Conservation (phyloP, 2,329 filamentous ascomycete species). For the Chrysoporthe austroafricana region DNA sequence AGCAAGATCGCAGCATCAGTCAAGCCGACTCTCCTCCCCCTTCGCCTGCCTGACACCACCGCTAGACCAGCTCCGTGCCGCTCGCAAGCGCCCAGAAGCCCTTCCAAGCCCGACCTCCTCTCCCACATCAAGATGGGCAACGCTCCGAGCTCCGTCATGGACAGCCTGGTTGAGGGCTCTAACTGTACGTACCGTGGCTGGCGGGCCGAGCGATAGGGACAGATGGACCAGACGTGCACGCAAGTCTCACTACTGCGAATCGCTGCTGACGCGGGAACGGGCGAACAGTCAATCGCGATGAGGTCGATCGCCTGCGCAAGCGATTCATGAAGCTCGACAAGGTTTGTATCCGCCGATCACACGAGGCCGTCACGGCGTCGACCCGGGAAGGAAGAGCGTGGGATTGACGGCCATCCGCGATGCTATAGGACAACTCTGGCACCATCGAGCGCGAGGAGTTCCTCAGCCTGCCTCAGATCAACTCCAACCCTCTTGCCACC, state of each 20-base stretch:
- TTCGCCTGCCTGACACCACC: background rate
- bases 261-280: slow-evolving; percentile 7
- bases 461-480: slow-evolving; percentile 94
- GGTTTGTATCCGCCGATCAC: slow-evolving; percentile 52
- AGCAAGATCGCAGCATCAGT: background rate
- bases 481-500: slow-evolving; percentile 94
- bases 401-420: slow-evolving; percentile 15
- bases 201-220: background rate
- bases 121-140: slow-evolving; percentile 60
- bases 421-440: slow-evolving; percentile 84
- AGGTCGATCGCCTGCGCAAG: slow-evolving; percentile 94
- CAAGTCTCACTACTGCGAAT: background rate
- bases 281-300: slow-evolving; percentile 84
- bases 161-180: slow-evolving; percentile 93
- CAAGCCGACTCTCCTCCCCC: too few species aligned
- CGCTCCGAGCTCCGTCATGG: slow-evolving; percentile 75
- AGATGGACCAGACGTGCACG: too few species aligned
- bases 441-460: slow-evolving; percentile 99
- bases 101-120: slow-evolving; percentile 7
- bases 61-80: background rate
- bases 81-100: background rate
- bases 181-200: slow-evolving; percentile 69
- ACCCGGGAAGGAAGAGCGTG: background rate
- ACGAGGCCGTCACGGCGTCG: background rate
- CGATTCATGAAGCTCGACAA: slow-evolving; percentile 99